Evolutionary conservation across 2,329 filamentous ascomycete species (phyloP).

Genomic region (Alternaria solani): DNA sequence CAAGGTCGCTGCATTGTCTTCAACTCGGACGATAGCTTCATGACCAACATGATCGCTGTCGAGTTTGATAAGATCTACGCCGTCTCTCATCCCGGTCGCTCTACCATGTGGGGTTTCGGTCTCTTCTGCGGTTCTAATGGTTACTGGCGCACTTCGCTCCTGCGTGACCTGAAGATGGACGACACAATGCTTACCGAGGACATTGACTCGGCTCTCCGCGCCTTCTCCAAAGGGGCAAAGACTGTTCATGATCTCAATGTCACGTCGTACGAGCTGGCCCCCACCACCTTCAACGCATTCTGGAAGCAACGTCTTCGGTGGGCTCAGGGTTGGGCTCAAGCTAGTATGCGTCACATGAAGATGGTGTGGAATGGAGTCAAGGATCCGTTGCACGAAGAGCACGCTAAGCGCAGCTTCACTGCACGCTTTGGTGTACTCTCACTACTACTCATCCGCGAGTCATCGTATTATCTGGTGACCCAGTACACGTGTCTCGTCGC

Average conservation of each 20-base stretch:
- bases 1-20: slow-evolving; percentile 61
- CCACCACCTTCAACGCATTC: slow-evolving; percentile 55
- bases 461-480: slow-evolving; percentile 59
- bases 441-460: slow-evolving; percentile 56
- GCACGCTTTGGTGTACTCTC: slow-evolving; percentile 57
- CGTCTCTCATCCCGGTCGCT: slow-evolving; percentile 59
- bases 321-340: slow-evolving; percentile 61
- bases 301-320: slow-evolving; percentile 62
- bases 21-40: slow-evolving; percentile 55
- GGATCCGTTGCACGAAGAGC: slow-evolving; percentile 35
- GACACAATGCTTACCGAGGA: slow-evolving; percentile 61
- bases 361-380: slow-evolving; percentile 55
- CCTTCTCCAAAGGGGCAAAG: slow-evolving; percentile 54
- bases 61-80: slow-evolving; percentile 64
- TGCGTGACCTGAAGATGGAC: slow-evolving; percentile 59
- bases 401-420: slow-evolving; percentile 46
- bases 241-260: slow-evolving; percentile 60
- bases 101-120: slow-evolving; percentile 58
- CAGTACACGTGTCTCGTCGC: slow-evolving; percentile 58
- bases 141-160: slow-evolving; percentile 57
- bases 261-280: slow-evolving; percentile 59
- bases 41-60: slow-evolving; percentile 58
- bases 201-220: slow-evolving; percentile 59
- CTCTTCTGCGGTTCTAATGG: slow-evolving; percentile 61
- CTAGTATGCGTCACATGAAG: slow-evolving; percentile 54